phyloP scores from a whole-genome alignment of 2,329 filamentous ascomycete species.

The Calonectria pteridis region DNA sequence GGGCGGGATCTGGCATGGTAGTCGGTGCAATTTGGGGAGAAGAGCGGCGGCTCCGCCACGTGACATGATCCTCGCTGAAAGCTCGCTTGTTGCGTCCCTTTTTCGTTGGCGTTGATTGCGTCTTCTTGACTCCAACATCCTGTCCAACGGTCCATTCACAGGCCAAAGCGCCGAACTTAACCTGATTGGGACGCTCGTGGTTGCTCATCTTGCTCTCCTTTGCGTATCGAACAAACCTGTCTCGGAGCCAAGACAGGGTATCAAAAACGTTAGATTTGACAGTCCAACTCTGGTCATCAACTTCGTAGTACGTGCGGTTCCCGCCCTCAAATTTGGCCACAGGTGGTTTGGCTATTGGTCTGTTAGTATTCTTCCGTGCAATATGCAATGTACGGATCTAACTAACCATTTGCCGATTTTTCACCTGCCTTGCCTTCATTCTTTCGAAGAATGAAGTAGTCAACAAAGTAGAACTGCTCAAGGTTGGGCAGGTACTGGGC shows the following conservation, averaged over 20 bases:
- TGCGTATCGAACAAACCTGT: conserved; percentile 53
- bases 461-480: conserved; percentile 59
- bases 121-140: conserved; percentile 31
- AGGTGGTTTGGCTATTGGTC: conserved; percentile 7
- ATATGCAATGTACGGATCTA: background rate
- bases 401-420: conserved; percentile 22
- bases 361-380: conserved; percentile 20
- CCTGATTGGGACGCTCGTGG: conserved; percentile 50
- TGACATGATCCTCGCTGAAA: conserved; percentile 39
- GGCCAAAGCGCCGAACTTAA: conserved; percentile 56
- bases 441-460: conserved; percentile 56
- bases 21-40: conserved; percentile 10
- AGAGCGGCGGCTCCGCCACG: conserved; percentile 34
- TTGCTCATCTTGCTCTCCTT: conserved; percentile 49
- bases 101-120: conserved; percentile 30
- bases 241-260: conserved; percentile 54
- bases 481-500: conserved; percentile 56
- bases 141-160: conserved; percentile 54
- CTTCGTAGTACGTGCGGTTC: conserved; percentile 50
- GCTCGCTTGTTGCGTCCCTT: conserved; percentile 46
- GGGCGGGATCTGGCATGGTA: background rate
- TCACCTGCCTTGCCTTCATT: background rate
- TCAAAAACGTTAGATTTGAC: conserved; percentile 51
- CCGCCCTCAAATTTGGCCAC: conserved; percentile 33
- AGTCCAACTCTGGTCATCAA: conserved; percentile 50